Evolutionary conservation across 2,329 filamentous ascomycete species (phyloP).

Genomic region (Beauveria sp.): DNA sequence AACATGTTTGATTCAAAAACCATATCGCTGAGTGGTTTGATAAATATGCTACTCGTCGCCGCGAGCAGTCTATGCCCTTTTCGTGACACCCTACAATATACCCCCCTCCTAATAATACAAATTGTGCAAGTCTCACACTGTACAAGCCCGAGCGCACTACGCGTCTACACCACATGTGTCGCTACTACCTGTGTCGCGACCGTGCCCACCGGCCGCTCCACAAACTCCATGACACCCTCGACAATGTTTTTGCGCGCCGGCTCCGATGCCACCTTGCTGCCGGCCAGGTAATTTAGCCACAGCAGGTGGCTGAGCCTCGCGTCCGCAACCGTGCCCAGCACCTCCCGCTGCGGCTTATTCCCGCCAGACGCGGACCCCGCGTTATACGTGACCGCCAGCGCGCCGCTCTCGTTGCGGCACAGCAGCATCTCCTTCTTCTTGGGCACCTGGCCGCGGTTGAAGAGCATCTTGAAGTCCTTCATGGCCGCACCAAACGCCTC

Average conservation of each 20-base stretch:
- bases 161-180: slow-evolving; percentile 55
- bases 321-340: slow-evolving; percentile 66
- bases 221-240: slow-evolving; percentile 80
- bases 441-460: slow-evolving; percentile 71
- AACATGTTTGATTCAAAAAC: not conserved
- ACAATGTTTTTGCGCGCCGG: slow-evolving; percentile 73
- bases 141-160: not conserved
- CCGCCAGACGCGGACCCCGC: slow-evolving; percentile 47
- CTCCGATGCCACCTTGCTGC: slow-evolving; percentile 81
- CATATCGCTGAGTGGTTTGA: not conserved
- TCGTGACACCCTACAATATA: not conserved
- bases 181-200: slow-evolving; percentile 74
- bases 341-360: slow-evolving; percentile 36
- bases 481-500: slow-evolving; percentile 71
- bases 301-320: slow-evolving; percentile 73
- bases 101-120: not conserved
- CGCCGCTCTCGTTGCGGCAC: slow-evolving; percentile 56
- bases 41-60: not conserved
- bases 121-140: not conserved
- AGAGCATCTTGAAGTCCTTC: slow-evolving; percentile 71
- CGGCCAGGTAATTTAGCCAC: slow-evolving; percentile 86
- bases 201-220: slow-evolving; percentile 79
- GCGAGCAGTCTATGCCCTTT: not conserved
- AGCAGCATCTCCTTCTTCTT: slow-evolving; percentile 75
- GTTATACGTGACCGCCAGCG: slow-evolving; percentile 60